Evolutionary conservation across 805 yeast genomes (phyloP).

Genomic region (Pichia phayaonensis): DNA sequence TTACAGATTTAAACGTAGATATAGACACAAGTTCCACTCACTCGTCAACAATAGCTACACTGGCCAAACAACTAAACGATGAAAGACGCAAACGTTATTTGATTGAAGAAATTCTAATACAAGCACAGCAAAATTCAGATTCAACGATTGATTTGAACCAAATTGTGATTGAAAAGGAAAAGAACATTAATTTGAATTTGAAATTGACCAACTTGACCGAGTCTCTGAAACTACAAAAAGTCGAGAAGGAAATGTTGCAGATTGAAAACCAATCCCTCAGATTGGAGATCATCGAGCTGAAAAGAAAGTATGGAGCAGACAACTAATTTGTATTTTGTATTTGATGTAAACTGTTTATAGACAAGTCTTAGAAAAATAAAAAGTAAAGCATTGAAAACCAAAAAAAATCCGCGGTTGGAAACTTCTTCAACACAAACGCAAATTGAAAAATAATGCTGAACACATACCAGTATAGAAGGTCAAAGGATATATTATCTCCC

Average conservation of each 20-base stretch:
- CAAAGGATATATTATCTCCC: no score
- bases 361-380: conserved; percentile 3
- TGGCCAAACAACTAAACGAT: conserved; percentile 51
- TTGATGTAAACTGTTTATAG: conserved; percentile 13
- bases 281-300: conserved; percentile 33
- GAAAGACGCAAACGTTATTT: conserved; percentile 61
- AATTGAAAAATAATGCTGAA: no score
- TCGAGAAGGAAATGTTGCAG: conserved; percentile 36
- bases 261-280: conserved; percentile 31
- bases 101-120: conserved; percentile 62
- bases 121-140: conserved; percentile 41
- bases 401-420: background rate
- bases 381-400: background rate
- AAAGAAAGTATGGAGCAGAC: conserved; percentile 35
- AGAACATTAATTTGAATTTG: background rate
- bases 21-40: conserved; percentile 13
- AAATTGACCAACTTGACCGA: conserved; percentile 3
- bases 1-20: conserved; percentile 1
- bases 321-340: conserved; percentile 9
- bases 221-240: conserved; percentile 12
- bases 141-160: conserved; percentile 46
- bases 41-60: conserved; percentile 37
- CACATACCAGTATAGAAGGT: no score
- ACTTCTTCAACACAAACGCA: no score
- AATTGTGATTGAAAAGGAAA: conserved; percentile 34